Conservation (phyloP, 2,329 filamentous ascomycete genomes). For the Xylaria sp. region DNA sequence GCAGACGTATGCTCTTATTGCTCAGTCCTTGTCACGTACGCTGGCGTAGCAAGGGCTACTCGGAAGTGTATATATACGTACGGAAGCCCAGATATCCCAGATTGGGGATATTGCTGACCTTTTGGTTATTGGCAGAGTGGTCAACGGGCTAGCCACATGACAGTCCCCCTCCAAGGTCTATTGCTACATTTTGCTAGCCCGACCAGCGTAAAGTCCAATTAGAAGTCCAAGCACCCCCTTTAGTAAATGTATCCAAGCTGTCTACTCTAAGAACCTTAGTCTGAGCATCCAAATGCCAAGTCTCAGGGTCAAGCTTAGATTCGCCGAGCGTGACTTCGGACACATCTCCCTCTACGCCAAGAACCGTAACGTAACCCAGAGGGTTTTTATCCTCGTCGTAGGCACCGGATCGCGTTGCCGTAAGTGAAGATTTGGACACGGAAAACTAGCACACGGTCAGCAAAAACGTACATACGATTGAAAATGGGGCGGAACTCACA, state of each 20-base stretch:
- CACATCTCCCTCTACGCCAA: conserved; percentile 62
- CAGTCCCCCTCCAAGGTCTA: not conserved
- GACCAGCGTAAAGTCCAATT: conserved; percentile 69
- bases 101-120: too few species aligned
- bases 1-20: too few species aligned
- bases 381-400: conserved; percentile 66
- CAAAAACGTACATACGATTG: not conserved
- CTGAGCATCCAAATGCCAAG: conserved; percentile 61
- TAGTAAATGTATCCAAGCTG: conserved; percentile 61
- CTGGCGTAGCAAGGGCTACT: too few species aligned
- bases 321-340: conserved; percentile 65
- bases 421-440: conserved; percentile 57
- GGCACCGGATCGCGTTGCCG: conserved; percentile 60
- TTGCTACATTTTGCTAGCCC: not conserved
- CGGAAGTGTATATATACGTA: too few species aligned
- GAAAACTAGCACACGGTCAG: conserved; percentile 52
- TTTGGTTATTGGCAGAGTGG: too few species aligned
- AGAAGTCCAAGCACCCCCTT: conserved; percentile 65
- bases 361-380: conserved; percentile 70
- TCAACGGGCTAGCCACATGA: too few species aligned
- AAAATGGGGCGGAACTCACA: conserved; percentile 46
- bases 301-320: conserved; percentile 52
- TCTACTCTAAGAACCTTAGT: conserved; percentile 62
- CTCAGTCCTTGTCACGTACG: too few species aligned
- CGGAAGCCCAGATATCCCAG: too few species aligned